Conservation (phyloP, 352 stramenopile species). For the Phytophthora multivora region DNA sequence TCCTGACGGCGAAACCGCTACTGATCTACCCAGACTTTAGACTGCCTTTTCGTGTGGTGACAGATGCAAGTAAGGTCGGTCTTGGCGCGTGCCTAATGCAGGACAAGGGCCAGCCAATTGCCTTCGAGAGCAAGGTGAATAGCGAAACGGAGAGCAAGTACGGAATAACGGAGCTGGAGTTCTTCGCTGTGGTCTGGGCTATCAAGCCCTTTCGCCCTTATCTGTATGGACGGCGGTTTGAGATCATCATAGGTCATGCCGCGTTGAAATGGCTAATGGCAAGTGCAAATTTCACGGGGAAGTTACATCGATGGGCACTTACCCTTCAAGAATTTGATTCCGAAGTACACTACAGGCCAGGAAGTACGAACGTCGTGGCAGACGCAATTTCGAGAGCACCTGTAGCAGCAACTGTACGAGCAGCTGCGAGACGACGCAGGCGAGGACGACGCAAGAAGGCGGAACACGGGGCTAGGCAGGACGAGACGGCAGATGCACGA, state of each 20-base stretch:
- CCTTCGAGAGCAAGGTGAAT: not conserved
- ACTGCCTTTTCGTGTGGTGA: not conserved
- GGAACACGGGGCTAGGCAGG: too few relatives aligned
- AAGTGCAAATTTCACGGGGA: not conserved
- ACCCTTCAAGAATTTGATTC: not conserved
- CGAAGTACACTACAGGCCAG: not conserved
- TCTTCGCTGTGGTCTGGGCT: not conserved
- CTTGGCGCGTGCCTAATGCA: slow-evolving; percentile 2
- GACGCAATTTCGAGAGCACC: not conserved
- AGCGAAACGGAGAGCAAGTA: not conserved
- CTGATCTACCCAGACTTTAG: slow-evolving; percentile 1
- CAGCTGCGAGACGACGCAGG: too few relatives aligned
- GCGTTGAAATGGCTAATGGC: not conserved
- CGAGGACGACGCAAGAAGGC: too few relatives aligned
- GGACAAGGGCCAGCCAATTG: not conserved
- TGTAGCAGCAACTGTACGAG: too few relatives aligned
- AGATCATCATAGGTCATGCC: not conserved
- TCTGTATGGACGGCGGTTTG: not conserved
- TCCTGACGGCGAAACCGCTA: not conserved
- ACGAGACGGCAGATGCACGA: too few relatives aligned
- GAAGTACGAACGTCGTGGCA: not conserved
- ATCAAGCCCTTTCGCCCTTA: not conserved
- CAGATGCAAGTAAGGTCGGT: not conserved
- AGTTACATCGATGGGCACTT: not conserved
- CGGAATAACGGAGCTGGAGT: not conserved